A percentile compares a stretch with the other conserved stretches of the same genome.
Conservation (phyloP, 2,329 filamentous ascomycete genomes). For the Ceratocystis papillata region DNA sequence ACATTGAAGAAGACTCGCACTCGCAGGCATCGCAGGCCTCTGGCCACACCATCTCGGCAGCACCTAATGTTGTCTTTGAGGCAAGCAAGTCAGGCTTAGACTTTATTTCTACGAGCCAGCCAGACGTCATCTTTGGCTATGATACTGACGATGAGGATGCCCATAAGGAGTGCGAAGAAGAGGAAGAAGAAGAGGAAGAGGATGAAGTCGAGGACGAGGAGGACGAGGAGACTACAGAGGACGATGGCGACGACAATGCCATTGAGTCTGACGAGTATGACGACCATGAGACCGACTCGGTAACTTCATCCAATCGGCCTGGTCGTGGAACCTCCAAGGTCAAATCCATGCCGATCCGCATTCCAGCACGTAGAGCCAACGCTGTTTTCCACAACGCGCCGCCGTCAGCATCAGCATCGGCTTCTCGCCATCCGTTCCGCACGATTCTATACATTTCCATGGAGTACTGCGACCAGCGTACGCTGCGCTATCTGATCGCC, state of each 20-base stretch:
- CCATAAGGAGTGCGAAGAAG: constrained; percentile 32
- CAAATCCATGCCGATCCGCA: constrained; percentile 11
- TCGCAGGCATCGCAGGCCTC: constrained; percentile 1
- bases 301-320: neutral
- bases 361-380: constrained; percentile 1
- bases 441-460: constrained; percentile 93
- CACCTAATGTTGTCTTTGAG: constrained; percentile 38
- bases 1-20: constrained; percentile 30
- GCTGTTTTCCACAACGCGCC: constrained; percentile 25
- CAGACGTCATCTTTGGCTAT: constrained; percentile 67
- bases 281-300: constrained; percentile 4
- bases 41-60: constrained; percentile 31
- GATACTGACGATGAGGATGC: constrained; percentile 35
- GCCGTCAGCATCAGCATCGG: constrained; percentile 30
- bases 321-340: neutral
- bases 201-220: constrained; percentile 34
- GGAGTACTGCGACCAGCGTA: constrained; percentile 96
- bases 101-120: constrained; percentile 55
- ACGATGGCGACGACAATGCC: constrained; percentile 32
- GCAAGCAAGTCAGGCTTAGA: constrained; percentile 66
- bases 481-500: constrained; percentile 75
- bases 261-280: constrained; percentile 8
- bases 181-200: constrained; percentile 32
- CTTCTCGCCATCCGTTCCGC: constrained; percentile 37
- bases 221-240: constrained; percentile 28